Base-by-base conservation (phyloP, 202 grass and related monocot species). In the Zizania palustris region DNA sequence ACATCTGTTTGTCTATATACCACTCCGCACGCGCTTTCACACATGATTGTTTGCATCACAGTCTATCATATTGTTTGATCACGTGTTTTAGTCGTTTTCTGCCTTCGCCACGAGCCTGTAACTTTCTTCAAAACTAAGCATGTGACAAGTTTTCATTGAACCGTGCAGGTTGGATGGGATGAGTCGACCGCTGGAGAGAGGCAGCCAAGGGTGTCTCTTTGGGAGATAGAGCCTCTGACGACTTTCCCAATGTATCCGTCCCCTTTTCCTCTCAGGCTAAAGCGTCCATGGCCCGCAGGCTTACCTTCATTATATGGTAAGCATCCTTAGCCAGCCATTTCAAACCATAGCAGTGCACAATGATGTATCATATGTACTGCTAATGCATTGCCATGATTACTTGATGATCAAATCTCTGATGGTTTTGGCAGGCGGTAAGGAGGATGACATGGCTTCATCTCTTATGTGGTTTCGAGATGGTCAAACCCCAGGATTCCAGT, bases 211-310 rank as follows among this genome's bases (percentile, higher is more conserved):
- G 96, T 91, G 48, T 99, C 96, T 59, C 87, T 99, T 60, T 96
- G 96, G 92, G 92, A 93, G 65, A 96, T 99, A 51, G 96, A 99
- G 73, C 96, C 96, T 38, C 80, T 99, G 64, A 99, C 96, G 70
- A 99, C 88, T 74, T 96, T 96, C 57, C 96, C 96, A 15, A 99
- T 99, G 96, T 96, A 99, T 80, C 88, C 96, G 62, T 87, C 96
- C 71, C 85, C 85, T 83, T 99, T 99, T 79, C 90, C 92, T 54
- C 88, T 99, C 60, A 85, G 96, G 46, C 82, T 99, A 61, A 99
- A 99, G 86, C 87, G 92, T 10, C 96, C 92, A 55, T 99, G 96
- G 96, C 89, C 96, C 63, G 67, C 87, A 60, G 92, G 92, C 77
- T 82, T 99, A 45, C 92, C 96, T 42, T 99, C 92, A 48, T 82